Conservation (phyloP, 257 asterid species). For the Plectranthus barbatus region DNA sequence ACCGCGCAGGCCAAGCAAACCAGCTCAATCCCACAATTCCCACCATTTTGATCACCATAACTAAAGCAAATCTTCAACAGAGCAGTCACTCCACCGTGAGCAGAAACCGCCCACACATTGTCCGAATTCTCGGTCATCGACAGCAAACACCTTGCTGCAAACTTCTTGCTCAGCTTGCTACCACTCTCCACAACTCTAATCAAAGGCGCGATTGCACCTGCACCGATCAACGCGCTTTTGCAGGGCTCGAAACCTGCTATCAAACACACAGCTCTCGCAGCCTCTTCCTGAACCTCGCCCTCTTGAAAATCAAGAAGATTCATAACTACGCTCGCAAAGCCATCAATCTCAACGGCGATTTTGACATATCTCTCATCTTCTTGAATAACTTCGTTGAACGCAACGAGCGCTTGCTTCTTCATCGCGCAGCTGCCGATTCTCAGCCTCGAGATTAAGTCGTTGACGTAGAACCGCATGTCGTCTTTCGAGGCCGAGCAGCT, state of each 20-base stretch:
- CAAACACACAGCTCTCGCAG: slow-evolving; percentile 42
- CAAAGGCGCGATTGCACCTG: slow-evolving; percentile 59
- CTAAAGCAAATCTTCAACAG: slow-evolving; percentile 55
- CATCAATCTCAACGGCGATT: slow-evolving; percentile 48
- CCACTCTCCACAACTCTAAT: slow-evolving; percentile 64
- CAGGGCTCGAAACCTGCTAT: slow-evolving; percentile 37
- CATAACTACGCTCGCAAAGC: slow-evolving; percentile 36
- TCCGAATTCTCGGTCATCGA: slow-evolving; percentile 80
- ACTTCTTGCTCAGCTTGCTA: slow-evolving; percentile 41
- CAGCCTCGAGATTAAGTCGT: slow-evolving; percentile 60
- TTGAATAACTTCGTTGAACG: slow-evolving; percentile 46
- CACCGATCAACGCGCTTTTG: slow-evolving; percentile 34
- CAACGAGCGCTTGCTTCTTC: slow-evolving; percentile 65
- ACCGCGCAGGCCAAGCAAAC: slow-evolving; percentile 60
- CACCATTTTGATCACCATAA: not conserved
- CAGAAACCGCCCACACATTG: slow-evolving; percentile 86
- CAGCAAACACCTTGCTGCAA: slow-evolving; percentile 67
- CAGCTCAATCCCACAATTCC: slow-evolving; percentile 22
- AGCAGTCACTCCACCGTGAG: slow-evolving; percentile 85
- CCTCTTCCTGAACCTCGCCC: slow-evolving; percentile 52
- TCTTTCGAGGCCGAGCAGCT: slow-evolving; percentile 57
- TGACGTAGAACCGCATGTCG: slow-evolving; percentile 57
- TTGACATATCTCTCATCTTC: slow-evolving; percentile 62
- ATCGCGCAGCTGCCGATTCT: slow-evolving; percentile 60
- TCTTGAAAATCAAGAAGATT: slow-evolving; percentile 60